phyloP scores from a whole-genome alignment of 805 yeast genomes.

The Wilhelminamyces savonicus region DNA sequence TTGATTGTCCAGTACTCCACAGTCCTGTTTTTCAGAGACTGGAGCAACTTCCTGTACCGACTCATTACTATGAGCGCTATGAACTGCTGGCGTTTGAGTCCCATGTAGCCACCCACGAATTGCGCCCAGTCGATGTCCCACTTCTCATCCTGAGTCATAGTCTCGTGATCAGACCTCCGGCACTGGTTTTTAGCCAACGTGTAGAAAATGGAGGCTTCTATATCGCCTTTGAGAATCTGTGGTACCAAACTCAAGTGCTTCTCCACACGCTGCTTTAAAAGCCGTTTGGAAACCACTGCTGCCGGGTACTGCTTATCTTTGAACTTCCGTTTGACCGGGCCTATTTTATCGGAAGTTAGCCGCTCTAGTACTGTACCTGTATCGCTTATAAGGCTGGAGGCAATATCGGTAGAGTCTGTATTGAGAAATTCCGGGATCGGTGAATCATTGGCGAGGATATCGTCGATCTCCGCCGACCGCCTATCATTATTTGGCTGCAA shows the following conservation, averaged over 20 bases:
- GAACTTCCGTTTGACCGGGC: constrained; percentile 6
- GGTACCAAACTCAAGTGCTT: constrained; percentile 28
- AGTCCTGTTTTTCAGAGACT: constrained; percentile 28
- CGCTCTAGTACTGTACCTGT: no score
- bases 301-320: constrained; percentile 9
- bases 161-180: constrained; percentile 31
- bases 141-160: constrained; percentile 43
- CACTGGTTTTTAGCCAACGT: constrained; percentile 39
- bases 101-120: constrained; percentile 56
- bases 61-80: constrained; percentile 40
- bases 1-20: constrained; percentile 56
- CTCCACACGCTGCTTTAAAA: constrained; percentile 20
- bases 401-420: constrained; percentile 2
- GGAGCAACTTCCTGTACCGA: constrained; percentile 9
- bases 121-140: constrained; percentile 38
- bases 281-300: constrained; percentile 22
- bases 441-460: neutral
- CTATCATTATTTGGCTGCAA: no score
- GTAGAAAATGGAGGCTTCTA: constrained; percentile 42
- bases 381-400: constrained; percentile 2
- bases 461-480: no score
- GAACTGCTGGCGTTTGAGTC: constrained; percentile 48
- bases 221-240: constrained; percentile 36
- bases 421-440: neutral
- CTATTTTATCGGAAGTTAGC: constrained; percentile 3